Evolutionary conservation across 768 basidiomycete genomes (phyloP).

Genomic region (Tephrocybe sp.): DNA sequence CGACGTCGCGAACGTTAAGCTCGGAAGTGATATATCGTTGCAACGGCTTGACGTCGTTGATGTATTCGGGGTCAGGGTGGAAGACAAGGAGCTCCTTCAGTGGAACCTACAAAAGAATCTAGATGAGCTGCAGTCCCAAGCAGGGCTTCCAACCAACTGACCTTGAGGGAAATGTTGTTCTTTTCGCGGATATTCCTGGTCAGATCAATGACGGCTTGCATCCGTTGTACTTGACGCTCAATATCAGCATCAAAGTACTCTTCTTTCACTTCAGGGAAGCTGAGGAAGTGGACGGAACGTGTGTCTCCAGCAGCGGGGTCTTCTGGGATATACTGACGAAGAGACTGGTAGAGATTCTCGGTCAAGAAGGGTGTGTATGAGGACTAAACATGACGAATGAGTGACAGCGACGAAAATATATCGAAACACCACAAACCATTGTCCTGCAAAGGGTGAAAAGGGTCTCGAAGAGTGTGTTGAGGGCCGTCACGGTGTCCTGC

Average conservation of each 20-base stretch:
- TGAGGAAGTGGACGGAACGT: slow-evolving; percentile 93
- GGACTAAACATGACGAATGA: slow-evolving; percentile 51
- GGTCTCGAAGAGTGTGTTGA: slow-evolving; percentile 96
- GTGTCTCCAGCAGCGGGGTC: slow-evolving; percentile 71
- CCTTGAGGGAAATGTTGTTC: slow-evolving; percentile 88
- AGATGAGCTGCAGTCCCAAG: slow-evolving; percentile 3
- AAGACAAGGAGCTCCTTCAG: slow-evolving; percentile 91
- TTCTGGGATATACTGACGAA: slow-evolving; percentile 82
- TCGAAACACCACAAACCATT: slow-evolving; percentile 60
- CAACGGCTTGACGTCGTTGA: slow-evolving; percentile 82
- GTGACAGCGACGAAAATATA: neutral
- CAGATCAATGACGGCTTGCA: slow-evolving; percentile 94
- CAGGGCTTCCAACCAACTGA: slow-evolving; percentile 27
- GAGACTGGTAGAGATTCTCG: slow-evolving; percentile 92
- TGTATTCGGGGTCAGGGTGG: slow-evolving; percentile 83
- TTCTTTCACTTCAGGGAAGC: slow-evolving; percentile 90
- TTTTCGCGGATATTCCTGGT: slow-evolving; percentile 86
- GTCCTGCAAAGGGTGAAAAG: slow-evolving; percentile 92
- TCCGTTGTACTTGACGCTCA: slow-evolving; percentile 90
- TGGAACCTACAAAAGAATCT: slow-evolving; percentile 67
- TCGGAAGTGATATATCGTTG: slow-evolving; percentile 91
- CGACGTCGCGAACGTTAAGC: slow-evolving; percentile 88
- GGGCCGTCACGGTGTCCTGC: slow-evolving; percentile 82
- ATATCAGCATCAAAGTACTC: slow-evolving; percentile 94
- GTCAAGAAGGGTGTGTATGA: slow-evolving; percentile 98